Evolutionary conservation across 495 filamentous ascomycete genomes (phyloP), one percentile per base, ranked within the genome.

Genomic region (Talaromyces thailandensis): DNA sequence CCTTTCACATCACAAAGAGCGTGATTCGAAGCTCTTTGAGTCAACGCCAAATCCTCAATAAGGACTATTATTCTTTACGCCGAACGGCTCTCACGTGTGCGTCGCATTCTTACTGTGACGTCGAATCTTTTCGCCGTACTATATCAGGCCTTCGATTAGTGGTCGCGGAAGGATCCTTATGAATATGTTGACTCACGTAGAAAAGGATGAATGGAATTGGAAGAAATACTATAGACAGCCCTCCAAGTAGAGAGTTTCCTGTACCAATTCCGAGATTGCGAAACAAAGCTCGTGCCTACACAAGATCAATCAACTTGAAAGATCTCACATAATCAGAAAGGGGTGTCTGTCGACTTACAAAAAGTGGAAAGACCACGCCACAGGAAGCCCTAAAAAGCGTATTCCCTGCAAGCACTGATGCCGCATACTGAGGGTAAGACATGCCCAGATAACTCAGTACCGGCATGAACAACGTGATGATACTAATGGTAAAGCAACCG

Each of bases 401-500:
- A 45, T 76, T 80, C 0, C 75, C 81, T 1, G 80, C 81, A 59
- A 77, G 72, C 3, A 81, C 73, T 0, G 75, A 77, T 5, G 79
- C 80, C 0, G 72, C 75, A 65, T 77, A 79, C 26, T 66, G 57
- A 1, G 76, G 75, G 60, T 80, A 80, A 2, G 74, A 68, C 56
- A 73, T 68, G 74, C 72, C 71, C n/a, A 82, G 70, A 62, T 85
- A 86, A 28, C 50, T 64, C 48, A 76, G 69, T 12, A 76, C 68
- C 9, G 71, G 67, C 45, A 85, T 81, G 70, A 86, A 87, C n/a
- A 87, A 75, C 4, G 83, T 65, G 65, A 82, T 83, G 0, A 73
- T 73, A 0, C 81, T 82, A 18, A 84, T 69, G 11, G 78, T 65
- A 68, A 87, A 88, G 9, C 80, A 70, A 12, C 70, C 65, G 0